phyloP scores from a whole-genome alignment of 805 yeast genomes.

The Candida namnaoensis region DNA sequence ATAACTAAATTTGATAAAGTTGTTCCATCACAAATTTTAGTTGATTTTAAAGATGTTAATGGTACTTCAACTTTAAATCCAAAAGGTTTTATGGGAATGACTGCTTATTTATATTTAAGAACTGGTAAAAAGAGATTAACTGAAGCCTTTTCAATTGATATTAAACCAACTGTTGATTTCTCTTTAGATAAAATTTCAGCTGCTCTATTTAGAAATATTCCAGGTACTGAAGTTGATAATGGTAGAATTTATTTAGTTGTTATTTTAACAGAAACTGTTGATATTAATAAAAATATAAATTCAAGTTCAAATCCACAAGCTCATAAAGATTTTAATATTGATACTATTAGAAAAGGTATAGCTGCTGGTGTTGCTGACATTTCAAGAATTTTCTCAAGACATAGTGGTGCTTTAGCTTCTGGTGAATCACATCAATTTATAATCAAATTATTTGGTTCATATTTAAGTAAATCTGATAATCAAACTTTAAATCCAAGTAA shows the following conservation, averaged over 20 bases:
- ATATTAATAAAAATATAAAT: slow-evolving; percentile 22
- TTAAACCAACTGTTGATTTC: slow-evolving; percentile 47
- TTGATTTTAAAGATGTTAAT: slow-evolving; percentile 67
- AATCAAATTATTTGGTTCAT: slow-evolving; percentile 66
- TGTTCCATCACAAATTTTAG: slow-evolving; percentile 52
- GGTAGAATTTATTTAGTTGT: slow-evolving; percentile 72
- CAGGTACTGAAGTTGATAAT: slow-evolving; percentile 53
- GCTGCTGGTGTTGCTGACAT: slow-evolving; percentile 88
- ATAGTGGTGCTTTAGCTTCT: slow-evolving; percentile 47
- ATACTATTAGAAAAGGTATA: slow-evolving; percentile 60
- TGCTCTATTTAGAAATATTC: slow-evolving; percentile 71
- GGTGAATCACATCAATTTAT: slow-evolving; percentile 66
- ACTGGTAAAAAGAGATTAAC: slow-evolving; percentile 57
- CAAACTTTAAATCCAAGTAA: slow-evolving; percentile 27
- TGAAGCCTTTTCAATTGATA: slow-evolving; percentile 69
- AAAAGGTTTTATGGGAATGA: slow-evolving; percentile 60
- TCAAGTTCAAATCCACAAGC: slow-evolving; percentile 4
- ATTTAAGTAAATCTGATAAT: slow-evolving; percentile 29
- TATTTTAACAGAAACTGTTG: slow-evolving; percentile 61
- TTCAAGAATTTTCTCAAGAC: slow-evolving; percentile 63
- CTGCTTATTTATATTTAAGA: slow-evolving; percentile 65
- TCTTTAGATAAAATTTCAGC: slow-evolving; percentile 65
- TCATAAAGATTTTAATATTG: slow-evolving; percentile 11
- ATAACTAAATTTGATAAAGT: slow-evolving; percentile 39
- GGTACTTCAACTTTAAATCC: slow-evolving; percentile 54